Percentiles rank a stretch among this genome's conserved stretches.
These are phyloP conservation scores for Xanthoceras sorbifolium DNA, from an alignment of 345 rosid species.

Conservation along the genomic window DNA sequence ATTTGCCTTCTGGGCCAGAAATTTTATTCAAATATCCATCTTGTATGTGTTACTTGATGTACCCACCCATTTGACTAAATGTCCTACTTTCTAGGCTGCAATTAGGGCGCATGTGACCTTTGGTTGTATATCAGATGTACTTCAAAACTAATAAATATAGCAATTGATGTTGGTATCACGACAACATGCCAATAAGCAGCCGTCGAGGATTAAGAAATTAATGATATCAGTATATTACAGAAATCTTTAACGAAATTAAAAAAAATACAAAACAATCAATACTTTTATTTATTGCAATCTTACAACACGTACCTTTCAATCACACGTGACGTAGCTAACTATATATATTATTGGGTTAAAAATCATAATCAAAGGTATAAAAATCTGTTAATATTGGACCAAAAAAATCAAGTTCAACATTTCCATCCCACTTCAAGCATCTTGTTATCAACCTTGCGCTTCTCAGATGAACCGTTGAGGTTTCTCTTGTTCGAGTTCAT, in stretches of 20 bases:
- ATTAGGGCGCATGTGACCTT: too few relatives aligned
- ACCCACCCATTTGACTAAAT: too few relatives aligned
- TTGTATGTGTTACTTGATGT: too few relatives aligned
- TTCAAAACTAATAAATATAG: not conserved
- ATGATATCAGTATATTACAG: too few relatives aligned
- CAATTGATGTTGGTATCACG: too few relatives aligned
- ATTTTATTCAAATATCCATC: too few relatives aligned
- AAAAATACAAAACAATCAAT: not conserved
- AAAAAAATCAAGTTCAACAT: slow-evolving; percentile 33
- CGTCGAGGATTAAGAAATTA: too few relatives aligned
- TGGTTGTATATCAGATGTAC: not conserved
- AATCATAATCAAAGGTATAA: not conserved
- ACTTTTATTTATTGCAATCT: not conserved
- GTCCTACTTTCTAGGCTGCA: too few relatives aligned
- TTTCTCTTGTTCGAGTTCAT: slow-evolving; percentile 19
- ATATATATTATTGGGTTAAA: not conserved
- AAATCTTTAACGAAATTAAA: too few relatives aligned
- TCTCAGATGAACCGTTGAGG: slow-evolving; percentile 12
- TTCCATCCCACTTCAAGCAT: slow-evolving; percentile 43
- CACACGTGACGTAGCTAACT: not conserved
- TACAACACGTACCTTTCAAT: not conserved
- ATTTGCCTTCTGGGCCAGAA: too few relatives aligned
- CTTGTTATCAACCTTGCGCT: slow-evolving; percentile 20
- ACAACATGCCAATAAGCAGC: too few relatives aligned
- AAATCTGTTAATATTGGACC: not conserved